These are phyloP conservation scores for Cladosporium sp. DNA, from an alignment of 2,329 filamentous ascomycete genomes.

Conservation along the genomic window DNA sequence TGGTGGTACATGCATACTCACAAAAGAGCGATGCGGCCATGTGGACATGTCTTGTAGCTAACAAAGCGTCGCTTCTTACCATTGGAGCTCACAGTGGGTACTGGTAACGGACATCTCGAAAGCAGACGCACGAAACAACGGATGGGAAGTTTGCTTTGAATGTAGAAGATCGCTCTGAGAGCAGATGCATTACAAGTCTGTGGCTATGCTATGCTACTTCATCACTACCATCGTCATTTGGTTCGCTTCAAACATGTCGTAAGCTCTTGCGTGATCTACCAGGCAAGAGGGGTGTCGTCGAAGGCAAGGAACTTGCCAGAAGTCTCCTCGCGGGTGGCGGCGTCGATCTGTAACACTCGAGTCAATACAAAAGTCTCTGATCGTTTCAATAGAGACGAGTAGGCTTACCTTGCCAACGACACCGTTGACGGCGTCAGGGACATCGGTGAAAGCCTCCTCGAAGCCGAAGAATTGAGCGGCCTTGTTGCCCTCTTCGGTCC, in stretches of 20 bases:
- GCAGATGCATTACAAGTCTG: not conserved
- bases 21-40: not conserved
- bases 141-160: not conserved
- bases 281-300: constrained; percentile 1
- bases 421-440: constrained; percentile 3
- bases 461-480: constrained; percentile 3
- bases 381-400: not conserved
- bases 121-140: not conserved
- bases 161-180: not conserved
- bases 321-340: not conserved
- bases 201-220: not conserved
- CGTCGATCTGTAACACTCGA: not conserved
- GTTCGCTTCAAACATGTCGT: not conserved
- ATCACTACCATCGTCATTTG: not conserved
- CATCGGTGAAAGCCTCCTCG: constrained; percentile 1
- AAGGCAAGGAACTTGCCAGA: constrained; percentile 2
- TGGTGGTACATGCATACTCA: not conserved
- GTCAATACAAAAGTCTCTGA: not conserved
- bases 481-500: not conserved
- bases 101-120: not conserved
- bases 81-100: too few relatives aligned
- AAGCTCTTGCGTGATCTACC: not conserved
- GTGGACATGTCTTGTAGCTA: too few relatives aligned
- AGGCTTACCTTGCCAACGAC: not conserved
- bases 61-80: too few relatives aligned